Evolutionary conservation across 139 green algal species (phyloP).

Genomic region (Chlamydomonas eustigma): DNA sequence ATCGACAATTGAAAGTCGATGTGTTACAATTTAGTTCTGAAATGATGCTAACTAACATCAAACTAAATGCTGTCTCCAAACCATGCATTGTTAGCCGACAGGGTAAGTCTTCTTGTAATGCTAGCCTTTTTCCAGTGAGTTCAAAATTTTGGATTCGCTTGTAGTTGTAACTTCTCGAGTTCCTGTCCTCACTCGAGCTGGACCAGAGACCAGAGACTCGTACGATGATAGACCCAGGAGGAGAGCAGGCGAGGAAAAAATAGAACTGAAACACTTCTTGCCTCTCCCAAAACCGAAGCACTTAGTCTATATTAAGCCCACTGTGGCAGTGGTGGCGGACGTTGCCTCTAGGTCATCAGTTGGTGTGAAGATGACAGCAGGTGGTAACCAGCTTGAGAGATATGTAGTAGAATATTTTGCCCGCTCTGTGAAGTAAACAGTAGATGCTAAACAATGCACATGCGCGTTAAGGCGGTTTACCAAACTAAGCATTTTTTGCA

Average conservation of each 20-base stretch:
- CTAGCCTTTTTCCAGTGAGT: too few species aligned
- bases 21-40: too few species aligned
- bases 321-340: slow-evolving; percentile 51
- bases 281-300: slow-evolving; percentile 54
- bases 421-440: slow-evolving; percentile 11
- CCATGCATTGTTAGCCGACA: too few species aligned
- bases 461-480: too few species aligned
- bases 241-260: background rate
- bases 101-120: too few species aligned
- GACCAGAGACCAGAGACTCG: background rate
- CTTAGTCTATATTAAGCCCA: slow-evolving; percentile 62
- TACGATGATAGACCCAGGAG: background rate
- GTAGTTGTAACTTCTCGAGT: too few species aligned
- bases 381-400: slow-evolving; percentile 47
- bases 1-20: too few species aligned
- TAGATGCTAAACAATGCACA: background rate
- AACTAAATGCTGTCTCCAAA: too few species aligned
- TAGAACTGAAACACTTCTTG: slow-evolving; percentile 50
- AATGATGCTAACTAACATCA: too few species aligned
- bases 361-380: slow-evolving; percentile 54
- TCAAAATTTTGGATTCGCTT: too few species aligned
- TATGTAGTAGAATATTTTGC: slow-evolving; percentile 30
- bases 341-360: slow-evolving; percentile 36
- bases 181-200: background rate
- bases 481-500: too few species aligned